A percentile compares a stretch with the other conserved stretches of the same genome.
Evolutionary conservation across 345 rosid species (phyloP).

Genomic region (Arabis hirsuta): DNA sequence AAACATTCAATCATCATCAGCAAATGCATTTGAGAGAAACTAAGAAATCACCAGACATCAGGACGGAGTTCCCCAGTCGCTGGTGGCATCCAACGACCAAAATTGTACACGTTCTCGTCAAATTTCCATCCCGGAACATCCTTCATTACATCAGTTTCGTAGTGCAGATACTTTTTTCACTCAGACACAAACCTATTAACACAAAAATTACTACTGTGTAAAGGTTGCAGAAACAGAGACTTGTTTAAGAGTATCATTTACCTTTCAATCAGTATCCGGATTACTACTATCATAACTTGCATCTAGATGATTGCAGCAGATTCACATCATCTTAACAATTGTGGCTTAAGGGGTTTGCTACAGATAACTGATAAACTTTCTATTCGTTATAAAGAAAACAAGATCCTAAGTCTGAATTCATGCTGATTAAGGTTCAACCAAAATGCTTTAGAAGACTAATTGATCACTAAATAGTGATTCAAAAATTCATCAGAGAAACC

Average conservation of each 20-base stretch:
- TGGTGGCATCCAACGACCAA: no score
- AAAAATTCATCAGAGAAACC: no score
- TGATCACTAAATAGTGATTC: no score
- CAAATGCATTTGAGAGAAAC: no score
- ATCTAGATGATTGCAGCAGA: not conserved
- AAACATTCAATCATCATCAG: no score
- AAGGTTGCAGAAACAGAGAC: conserved; percentile 7
- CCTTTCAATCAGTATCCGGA: conserved; percentile 58
- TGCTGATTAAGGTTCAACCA: conserved; percentile 1
- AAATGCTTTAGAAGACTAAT: not conserved
- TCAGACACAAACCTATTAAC: conserved; percentile 70
- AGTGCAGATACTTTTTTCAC: no score
- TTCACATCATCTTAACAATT: not conserved
- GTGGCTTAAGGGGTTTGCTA: not conserved
- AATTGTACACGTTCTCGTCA: no score
- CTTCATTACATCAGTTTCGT: no score
- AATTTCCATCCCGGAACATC: no score
- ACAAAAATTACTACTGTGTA: conserved; percentile 14
- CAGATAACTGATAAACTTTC: no score
- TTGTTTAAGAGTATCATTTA: conserved; percentile 16
- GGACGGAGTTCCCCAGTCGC: no score
- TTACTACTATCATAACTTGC: not conserved
- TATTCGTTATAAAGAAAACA: not conserved
- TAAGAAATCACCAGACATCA: no score
- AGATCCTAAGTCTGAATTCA: not conserved